Evolutionary conservation across 768 basidiomycete species (phyloP).

Genomic region (Boletus pseudo-olivaceus): DNA sequence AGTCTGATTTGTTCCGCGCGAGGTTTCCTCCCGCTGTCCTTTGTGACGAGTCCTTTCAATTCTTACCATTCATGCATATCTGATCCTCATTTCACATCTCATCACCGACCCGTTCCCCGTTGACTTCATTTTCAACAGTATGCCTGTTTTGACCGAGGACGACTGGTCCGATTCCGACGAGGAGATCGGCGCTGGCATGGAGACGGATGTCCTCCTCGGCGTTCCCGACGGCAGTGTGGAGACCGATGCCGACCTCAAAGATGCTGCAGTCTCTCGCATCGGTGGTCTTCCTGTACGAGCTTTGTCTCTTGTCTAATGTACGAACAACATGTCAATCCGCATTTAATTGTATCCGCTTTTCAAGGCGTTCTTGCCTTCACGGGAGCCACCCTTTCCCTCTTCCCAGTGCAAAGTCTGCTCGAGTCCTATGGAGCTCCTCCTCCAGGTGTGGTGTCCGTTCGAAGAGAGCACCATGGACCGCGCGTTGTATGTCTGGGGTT

Average conservation of each 20-base stretch:
- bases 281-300: conserved; percentile 86
- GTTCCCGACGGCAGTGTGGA: conserved; percentile 74
- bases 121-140: conserved; percentile 21
- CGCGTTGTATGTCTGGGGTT: conserved; percentile 84
- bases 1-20: conserved; percentile 66
- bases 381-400: conserved; percentile 58
- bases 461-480: conserved; percentile 83
- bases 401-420: conserved; percentile 72
- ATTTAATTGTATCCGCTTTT: conserved; percentile 40
- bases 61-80: conserved; percentile 93
- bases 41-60: conserved; percentile 61
- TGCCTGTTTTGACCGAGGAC: conserved; percentile 46
- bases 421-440: conserved; percentile 72
- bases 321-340: conserved; percentile 42
- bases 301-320: conserved; percentile 44
- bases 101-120: conserved; percentile 1
- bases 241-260: conserved; percentile 53
- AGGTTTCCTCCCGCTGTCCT: conserved; percentile 56
- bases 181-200: conserved; percentile 49
- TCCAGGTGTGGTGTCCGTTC: conserved; percentile 90
- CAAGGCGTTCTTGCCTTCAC: conserved; percentile 71
- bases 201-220: conserved; percentile 75
- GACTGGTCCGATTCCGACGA: conserved; percentile 84
- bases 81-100: conserved; percentile 43
- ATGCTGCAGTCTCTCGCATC: conserved; percentile 85